Conservation (phyloP, 805 yeast genomes). For the Candida caryicola region DNA sequence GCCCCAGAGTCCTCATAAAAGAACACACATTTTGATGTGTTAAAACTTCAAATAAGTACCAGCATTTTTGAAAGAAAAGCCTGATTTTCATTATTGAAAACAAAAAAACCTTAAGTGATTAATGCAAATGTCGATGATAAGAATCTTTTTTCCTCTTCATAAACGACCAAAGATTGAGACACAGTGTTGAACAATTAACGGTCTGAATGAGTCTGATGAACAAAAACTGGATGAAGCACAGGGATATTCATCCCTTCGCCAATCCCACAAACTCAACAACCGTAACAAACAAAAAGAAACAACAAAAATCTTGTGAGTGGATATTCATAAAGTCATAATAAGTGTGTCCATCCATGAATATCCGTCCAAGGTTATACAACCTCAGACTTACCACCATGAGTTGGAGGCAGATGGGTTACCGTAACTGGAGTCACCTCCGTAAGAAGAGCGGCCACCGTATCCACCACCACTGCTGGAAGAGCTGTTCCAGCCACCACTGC, state of each 20-base stretch:
- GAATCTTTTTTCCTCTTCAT: constrained; percentile 20
- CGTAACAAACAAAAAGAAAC: constrained; percentile 3
- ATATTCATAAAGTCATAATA: constrained; percentile 8
- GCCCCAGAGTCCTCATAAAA: constrained; percentile 4
- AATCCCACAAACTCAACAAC: constrained; percentile 11
- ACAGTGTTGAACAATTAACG: constrained; percentile 10
- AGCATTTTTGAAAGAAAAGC: constrained; percentile 9
- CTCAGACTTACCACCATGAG: constrained; percentile 40
- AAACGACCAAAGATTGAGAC: constrained; percentile 24
- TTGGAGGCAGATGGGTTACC: constrained; percentile 34
- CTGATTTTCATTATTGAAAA: constrained; percentile 12
- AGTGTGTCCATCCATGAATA: constrained; percentile 2
- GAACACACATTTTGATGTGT: constrained; percentile 10
- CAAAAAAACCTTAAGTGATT: constrained; percentile 22
- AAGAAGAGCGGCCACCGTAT: constrained; percentile 10
- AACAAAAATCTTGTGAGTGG: background rate
- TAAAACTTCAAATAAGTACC: constrained; percentile 3
- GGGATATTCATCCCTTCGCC: constrained; percentile 13
- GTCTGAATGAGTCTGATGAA: constrained; percentile 12
- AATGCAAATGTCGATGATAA: constrained; percentile 18
- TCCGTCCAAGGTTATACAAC: constrained; percentile 7
- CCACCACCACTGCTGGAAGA: constrained; percentile 9
- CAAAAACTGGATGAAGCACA: constrained; percentile 10
- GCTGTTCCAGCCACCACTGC: constrained; percentile 23
- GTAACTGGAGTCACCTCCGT: constrained; percentile 25